Evolutionary conservation across 2,329 filamentous ascomycete species (phyloP), one percentile per base, ranked within the genome.

Genomic region (Cryphonectria naterciae): DNA sequence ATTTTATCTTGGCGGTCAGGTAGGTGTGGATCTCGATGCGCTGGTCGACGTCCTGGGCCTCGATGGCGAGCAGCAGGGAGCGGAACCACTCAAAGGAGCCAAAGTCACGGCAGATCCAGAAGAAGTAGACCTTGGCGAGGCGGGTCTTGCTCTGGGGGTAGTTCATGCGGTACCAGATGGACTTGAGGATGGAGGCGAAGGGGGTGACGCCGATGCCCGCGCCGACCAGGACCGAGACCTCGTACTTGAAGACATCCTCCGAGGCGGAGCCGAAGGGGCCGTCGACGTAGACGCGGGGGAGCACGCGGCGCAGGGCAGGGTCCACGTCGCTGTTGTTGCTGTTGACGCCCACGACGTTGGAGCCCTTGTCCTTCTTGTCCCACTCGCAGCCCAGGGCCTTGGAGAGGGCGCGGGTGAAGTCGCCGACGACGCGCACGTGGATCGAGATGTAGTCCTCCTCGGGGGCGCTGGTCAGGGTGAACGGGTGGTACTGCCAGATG

Each of bases 121-220:
- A 94, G 85, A 96, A 96, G 84, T 96, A 97, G 35, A 97, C 93
- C 81, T 96, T 97, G 77, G 91, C 87, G 60, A 97, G 86, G 4
- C 92, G 87, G 2, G 92, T 95, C 83, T 92, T 92, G 81, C 91
- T 89, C 79, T 93, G 91, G 2, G 92, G 92, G 81, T 93, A 95
- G 85, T 94, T 95, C 91, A 95, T 94, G 65, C 93, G 89, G 84
- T 96, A 97, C 93, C 93, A 97, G 82, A 97, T 95, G 68, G 92
- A 94, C 85, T 97, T 97, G 78, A 95, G 86, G 76, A 95, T 95
- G 0, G 92, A 94, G 17, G 93, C 93, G 82, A 94, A 95, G 0
- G 93, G 93, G n/a, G 93, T 95, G 17, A 95, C 92, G 74, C 93
- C 93, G 74, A 95, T 95, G 80, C 93, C 93, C 0, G 92, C 93